Evolutionary conservation across 1,139 yeast species (phyloP).

Genomic region (Eremothecium coryli): DNA sequence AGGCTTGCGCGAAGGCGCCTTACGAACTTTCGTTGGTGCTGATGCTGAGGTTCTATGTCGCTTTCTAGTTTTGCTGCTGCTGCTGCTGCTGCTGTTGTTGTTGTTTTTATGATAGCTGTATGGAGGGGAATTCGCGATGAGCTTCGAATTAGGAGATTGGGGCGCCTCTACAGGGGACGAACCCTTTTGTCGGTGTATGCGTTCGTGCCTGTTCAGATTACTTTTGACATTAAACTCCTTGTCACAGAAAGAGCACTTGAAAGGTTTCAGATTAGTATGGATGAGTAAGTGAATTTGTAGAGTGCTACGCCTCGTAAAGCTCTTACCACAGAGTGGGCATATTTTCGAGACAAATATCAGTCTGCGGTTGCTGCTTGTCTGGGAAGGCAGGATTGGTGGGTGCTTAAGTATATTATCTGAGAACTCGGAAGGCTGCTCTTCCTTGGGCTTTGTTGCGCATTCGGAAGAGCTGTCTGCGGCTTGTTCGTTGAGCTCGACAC

Average conservation of each 20-base stretch:
- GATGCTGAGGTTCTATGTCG: too few species aligned
- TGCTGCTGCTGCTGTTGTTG: too few species aligned
- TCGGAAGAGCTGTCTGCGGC: not conserved
- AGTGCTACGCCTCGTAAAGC: slow-evolving; percentile 8
- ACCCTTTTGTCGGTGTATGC: slow-evolving; percentile 5
- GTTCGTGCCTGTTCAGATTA: slow-evolving; percentile 8
- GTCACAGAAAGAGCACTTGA: slow-evolving; percentile 7
- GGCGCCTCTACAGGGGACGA: not conserved
- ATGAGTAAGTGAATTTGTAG: slow-evolving; percentile 9
- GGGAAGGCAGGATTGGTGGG: slow-evolving; percentile 5
- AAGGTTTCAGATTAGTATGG: slow-evolving; percentile 8
- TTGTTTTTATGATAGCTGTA: not conserved
- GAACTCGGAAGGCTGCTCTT: too few species aligned
- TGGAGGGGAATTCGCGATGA: not conserved
- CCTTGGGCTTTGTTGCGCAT: not conserved
- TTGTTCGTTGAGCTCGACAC: not conserved
- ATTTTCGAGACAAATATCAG: slow-evolving; percentile 5
- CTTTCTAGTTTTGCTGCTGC: too few species aligned
- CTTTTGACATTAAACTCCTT: slow-evolving; percentile 9
- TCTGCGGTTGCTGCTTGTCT: slow-evolving; percentile 5
- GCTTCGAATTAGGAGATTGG: not conserved
- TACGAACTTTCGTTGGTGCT: too few species aligned
- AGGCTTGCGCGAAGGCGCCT: too few species aligned
- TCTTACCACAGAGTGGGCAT: slow-evolving; percentile 9
- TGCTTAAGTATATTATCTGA: slow-evolving; percentile 3